Percentiles rank a stretch among this genome's conserved stretches.
Evolutionary conservation across 1,284 basidiomycete species (phyloP).

Genomic region (Puccinia polysora): DNA sequence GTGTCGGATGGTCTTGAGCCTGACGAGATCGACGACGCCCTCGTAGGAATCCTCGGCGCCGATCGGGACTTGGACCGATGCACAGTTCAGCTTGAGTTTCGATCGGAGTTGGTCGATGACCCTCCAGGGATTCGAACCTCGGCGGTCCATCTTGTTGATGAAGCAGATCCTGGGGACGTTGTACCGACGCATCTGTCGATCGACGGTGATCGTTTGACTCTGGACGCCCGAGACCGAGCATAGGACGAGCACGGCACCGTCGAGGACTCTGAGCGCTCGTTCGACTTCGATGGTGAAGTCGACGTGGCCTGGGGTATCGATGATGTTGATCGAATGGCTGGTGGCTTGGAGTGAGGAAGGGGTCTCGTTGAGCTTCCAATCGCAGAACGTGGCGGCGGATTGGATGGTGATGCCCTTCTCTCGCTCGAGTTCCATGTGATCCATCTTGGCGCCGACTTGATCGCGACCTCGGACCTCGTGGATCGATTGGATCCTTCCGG

Average conservation of each 20-base stretch:
- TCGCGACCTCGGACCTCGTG: constrained; percentile 96
- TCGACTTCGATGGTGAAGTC: constrained; percentile 99
- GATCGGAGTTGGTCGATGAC: constrained; percentile 86
- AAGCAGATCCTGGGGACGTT: constrained; percentile 92
- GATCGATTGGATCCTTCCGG: constrained; percentile 89
- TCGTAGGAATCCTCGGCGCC: constrained; percentile 81
- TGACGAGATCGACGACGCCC: constrained; percentile 88
- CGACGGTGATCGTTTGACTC: constrained; percentile 98
- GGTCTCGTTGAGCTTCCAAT: constrained; percentile 62
- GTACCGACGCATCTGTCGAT: constrained; percentile 96
- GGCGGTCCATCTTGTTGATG: constrained; percentile 99
- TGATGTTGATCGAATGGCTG: constrained; percentile 72
- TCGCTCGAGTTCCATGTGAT: constrained; percentile 96
- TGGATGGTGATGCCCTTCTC: constrained; percentile 99
- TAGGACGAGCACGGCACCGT: constrained; percentile 91
- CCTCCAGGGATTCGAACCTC: constrained; percentile 94
- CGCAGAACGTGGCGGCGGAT: constrained; percentile 95
- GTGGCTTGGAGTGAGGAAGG: constrained; percentile 49
- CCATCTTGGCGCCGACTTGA: constrained; percentile 98
- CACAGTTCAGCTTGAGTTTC: constrained; percentile 87
- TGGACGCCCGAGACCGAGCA: constrained; percentile 97
- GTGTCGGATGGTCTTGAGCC: constrained; percentile 93
- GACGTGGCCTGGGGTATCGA: constrained; percentile 98
- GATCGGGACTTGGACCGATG: constrained; percentile 94
- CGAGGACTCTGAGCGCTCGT: constrained; percentile 87